These are phyloP conservation scores for Mycena filopes DNA, from an alignment of 768 basidiomycete species.

Conservation along the genomic window DNA sequence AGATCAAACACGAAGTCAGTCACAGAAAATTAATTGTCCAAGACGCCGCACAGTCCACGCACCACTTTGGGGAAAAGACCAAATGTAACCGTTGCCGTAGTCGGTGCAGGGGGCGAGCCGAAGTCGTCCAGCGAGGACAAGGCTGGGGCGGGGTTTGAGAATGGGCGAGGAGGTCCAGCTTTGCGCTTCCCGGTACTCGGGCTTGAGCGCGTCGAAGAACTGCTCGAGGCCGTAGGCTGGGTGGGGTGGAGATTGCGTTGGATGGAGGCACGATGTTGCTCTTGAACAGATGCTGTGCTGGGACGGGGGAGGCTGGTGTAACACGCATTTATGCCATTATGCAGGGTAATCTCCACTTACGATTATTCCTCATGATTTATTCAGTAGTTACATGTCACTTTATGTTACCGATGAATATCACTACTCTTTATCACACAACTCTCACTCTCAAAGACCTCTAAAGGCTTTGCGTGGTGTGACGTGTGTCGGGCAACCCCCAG, in stretches of 20 bases:
- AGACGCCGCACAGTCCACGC: background rate
- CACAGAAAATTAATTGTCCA: background rate
- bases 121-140: background rate
- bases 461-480: too few species aligned
- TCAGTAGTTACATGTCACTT: too few species aligned
- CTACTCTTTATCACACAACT: too few species aligned
- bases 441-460: too few species aligned
- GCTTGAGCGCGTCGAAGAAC: background rate
- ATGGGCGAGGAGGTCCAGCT: background rate
- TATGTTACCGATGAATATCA: too few species aligned
- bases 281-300: background rate
- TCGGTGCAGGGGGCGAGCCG: background rate
- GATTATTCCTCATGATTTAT: too few species aligned
- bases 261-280: background rate
- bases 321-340: too few species aligned
- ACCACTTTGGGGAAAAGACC: constrained; percentile 8
- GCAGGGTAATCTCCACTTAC: too few species aligned
- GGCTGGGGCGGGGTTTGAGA: background rate
- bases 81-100: background rate
- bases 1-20: too few species aligned
- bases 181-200: background rate
- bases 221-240: background rate
- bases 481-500: too few species aligned
- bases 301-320: background rate
- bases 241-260: background rate